These are phyloP conservation scores for Boletellus deceptivus DNA, from an alignment of 1,284 basidiomycete genomes.

Conservation along the genomic window DNA sequence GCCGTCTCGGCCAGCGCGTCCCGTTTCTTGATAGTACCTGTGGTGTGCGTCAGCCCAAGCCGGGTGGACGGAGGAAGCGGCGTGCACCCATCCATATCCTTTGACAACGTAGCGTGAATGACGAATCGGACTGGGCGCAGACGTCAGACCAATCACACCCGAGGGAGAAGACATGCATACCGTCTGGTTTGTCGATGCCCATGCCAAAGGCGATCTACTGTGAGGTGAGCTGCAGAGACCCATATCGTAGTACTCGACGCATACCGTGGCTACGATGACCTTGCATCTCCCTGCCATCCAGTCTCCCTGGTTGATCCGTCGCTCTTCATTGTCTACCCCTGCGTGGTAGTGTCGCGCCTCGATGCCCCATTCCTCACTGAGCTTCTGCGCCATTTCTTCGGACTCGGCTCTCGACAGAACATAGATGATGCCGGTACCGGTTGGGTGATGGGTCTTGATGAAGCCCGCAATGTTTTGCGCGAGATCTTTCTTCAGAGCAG, in stretches of 20 bases:
- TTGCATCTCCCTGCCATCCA: slow-evolving; percentile 78
- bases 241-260: slow-evolving; percentile 7
- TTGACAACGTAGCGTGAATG: slow-evolving; percentile 72
- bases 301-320: slow-evolving; percentile 60
- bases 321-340: slow-evolving; percentile 65
- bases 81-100: slow-evolving; percentile 61
- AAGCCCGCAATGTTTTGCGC: slow-evolving; percentile 70
- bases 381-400: slow-evolving; percentile 72
- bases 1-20: slow-evolving; percentile 81
- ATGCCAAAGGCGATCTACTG: slow-evolving; percentile 88
- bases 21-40: slow-evolving; percentile 83
- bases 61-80: background rate
- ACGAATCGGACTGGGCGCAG: slow-evolving; percentile 64
- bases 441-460: slow-evolving; percentile 59
- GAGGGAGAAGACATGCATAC: slow-evolving; percentile 33
- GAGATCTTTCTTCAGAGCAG: slow-evolving; percentile 46
- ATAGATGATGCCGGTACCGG: slow-evolving; percentile 86
- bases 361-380: slow-evolving; percentile 58
- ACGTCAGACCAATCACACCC: slow-evolving; percentile 1
- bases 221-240: slow-evolving; percentile 11
- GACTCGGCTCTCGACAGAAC: slow-evolving; percentile 72
- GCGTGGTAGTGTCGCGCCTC: slow-evolving; percentile 88
- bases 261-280: slow-evolving; percentile 90
- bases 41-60: slow-evolving; percentile 5
- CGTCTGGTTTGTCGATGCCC: slow-evolving; percentile 92